phyloP scores from a whole-genome alignment of 169 alveolate genomes.

The Plasmodium reichenowi region DNA sequence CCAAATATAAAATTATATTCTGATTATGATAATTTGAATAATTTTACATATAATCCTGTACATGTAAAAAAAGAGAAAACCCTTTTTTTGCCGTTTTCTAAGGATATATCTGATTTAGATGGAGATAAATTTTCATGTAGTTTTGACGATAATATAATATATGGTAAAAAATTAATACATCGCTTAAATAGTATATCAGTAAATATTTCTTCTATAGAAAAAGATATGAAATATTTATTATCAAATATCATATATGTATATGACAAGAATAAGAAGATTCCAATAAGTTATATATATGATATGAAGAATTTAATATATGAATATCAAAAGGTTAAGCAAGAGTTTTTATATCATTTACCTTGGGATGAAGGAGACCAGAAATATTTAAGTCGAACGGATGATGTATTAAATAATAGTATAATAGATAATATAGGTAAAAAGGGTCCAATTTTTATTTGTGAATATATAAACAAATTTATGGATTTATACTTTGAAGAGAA shows the following conservation, averaged over 20 bases:
- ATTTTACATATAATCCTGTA: conserved; percentile 20
- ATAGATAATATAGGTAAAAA: background rate
- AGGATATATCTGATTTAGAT: conserved; percentile 6
- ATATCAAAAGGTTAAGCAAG: conserved; percentile 53
- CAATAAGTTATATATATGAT: conserved; percentile 44
- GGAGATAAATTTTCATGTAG: conserved; percentile 25
- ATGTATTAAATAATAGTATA: background rate
- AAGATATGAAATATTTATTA: conserved; percentile 38
- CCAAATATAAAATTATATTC: conserved; percentile 35
- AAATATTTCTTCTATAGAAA: conserved; percentile 55
- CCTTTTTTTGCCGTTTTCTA: conserved; percentile 44
- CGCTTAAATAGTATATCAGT: conserved; percentile 54
- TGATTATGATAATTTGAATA: conserved; percentile 29
- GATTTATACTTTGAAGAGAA: conserved; percentile 67
- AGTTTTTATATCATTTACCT: conserved; percentile 37
- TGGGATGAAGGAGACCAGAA: conserved; percentile 8
- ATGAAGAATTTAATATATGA: conserved; percentile 50
- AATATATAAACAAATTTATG: conserved; percentile 61
- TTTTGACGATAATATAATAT: conserved; percentile 44
- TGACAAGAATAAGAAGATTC: conserved; percentile 52
- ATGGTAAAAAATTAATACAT: conserved; percentile 48
- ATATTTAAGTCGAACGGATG: conserved; percentile 21
- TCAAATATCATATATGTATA: conserved; percentile 40
- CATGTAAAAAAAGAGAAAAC: conserved; percentile 33
- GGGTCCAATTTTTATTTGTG: conserved; percentile 47